Percentiles rank a stretch among this genome's conserved stretches.
phyloP scores from a whole-genome alignment of 1,284 basidiomycete genomes.

The Pseudozyma sp. region DNA sequence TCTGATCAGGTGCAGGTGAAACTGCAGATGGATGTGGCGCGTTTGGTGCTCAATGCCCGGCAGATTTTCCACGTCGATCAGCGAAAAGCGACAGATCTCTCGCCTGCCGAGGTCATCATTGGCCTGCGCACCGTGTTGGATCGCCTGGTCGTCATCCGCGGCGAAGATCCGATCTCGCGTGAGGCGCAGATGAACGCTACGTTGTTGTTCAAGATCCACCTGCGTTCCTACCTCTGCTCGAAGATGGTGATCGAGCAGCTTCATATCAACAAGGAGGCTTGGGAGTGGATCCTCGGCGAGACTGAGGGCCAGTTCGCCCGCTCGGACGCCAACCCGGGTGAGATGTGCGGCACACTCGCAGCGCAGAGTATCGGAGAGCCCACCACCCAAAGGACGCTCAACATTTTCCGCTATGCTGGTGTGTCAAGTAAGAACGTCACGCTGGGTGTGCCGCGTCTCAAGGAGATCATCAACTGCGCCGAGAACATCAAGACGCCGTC shows the following conservation, averaged over 20 bases:
- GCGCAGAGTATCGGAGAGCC: slow-evolving; percentile 99
- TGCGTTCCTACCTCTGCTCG: slow-evolving; percentile 66
- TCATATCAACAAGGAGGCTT: slow-evolving; percentile 75
- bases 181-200: slow-evolving; percentile 92
- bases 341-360: slow-evolving; percentile 98
- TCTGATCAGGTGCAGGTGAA: slow-evolving; percentile 78
- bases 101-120: slow-evolving; percentile 87
- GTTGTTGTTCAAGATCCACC: slow-evolving; percentile 84
- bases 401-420: slow-evolving; percentile 98
- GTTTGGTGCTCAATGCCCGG: slow-evolving; percentile 92
- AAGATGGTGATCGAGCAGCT: slow-evolving; percentile 67
- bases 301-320: slow-evolving; percentile 80
- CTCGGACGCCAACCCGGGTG: slow-evolving; percentile 90
- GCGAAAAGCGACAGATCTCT: slow-evolving; percentile 90
- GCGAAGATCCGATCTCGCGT: slow-evolving; percentile 75
- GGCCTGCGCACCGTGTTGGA: slow-evolving; percentile 72
- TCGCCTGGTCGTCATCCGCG: slow-evolving; percentile 77
- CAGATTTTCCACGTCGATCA: slow-evolving; percentile 98
- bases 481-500: slow-evolving; percentile 98
- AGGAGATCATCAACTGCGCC: slow-evolving; percentile 99
- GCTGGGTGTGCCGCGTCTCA: slow-evolving; percentile 97
- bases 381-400: slow-evolving; percentile 99
- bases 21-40: slow-evolving; percentile 78
- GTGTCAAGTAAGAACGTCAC: slow-evolving; percentile 99
- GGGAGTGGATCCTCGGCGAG: slow-evolving; percentile 97